Evolutionary conservation across 208 protist genomes (phyloP).

Genomic region (Acanthamoeba royreba): DNA sequence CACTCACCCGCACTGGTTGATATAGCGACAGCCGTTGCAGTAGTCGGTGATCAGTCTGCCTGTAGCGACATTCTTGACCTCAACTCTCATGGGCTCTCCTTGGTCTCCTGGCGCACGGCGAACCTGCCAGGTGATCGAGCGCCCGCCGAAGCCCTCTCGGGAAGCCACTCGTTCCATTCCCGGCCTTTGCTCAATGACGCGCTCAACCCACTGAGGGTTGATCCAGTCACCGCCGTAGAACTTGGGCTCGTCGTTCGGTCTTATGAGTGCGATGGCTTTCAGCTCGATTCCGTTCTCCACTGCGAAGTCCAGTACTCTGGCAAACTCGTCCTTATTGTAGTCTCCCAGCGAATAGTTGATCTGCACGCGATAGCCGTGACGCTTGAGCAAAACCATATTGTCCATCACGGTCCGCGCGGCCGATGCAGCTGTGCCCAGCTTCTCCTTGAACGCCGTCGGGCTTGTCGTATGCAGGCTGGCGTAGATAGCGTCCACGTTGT

Average conservation of each 20-base stretch:
- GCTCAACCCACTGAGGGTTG: slow-evolving; percentile 22
- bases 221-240: slow-evolving; percentile 24
- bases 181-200: not conserved
- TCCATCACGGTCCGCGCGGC: not conserved
- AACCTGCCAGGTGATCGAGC: not conserved
- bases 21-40: not conserved
- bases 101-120: not conserved
- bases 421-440: not conserved
- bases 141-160: slow-evolving; percentile 35
- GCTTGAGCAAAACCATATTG: slow-evolving; percentile 24
- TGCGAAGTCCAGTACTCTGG: not conserved
- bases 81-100: not conserved
- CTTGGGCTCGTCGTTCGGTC: not conserved
- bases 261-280: slow-evolving; percentile 35
- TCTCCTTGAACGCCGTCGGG: not conserved
- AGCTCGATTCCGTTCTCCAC: slow-evolving; percentile 7
- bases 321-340: slow-evolving; percentile 42
- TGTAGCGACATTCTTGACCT: slow-evolving; percentile 38
- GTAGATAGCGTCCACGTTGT: slow-evolving; percentile 33
- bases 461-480: not conserved
- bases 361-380: slow-evolving; percentile 28
- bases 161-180: not conserved
- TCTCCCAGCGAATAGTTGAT: slow-evolving; percentile 45
- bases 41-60: slow-evolving; percentile 22
- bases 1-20: not conserved